Percentiles rank a stretch among this genome's conserved stretches.
Evolutionary conservation across 306 rosid genomes (phyloP).

Genomic region (Prunus padus): DNA sequence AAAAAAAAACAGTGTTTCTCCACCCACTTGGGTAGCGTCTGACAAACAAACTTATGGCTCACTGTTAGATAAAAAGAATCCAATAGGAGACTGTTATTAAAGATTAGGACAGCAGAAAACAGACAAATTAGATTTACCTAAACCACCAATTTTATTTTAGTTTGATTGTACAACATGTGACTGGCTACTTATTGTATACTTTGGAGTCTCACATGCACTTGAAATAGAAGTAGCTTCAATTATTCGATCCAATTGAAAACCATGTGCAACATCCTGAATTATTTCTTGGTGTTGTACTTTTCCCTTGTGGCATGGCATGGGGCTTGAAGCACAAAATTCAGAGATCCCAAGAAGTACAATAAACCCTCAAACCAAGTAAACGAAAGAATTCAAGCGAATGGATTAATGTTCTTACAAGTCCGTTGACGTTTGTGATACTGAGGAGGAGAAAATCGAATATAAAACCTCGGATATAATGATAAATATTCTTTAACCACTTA

Average conservation of each 20-base stretch:
- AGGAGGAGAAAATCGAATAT: neutral
- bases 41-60: neutral
- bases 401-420: too few relatives aligned
- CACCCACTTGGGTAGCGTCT: neutral
- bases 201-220: neutral
- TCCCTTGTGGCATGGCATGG: slow-evolving; percentile 15
- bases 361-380: slow-evolving; percentile 4
- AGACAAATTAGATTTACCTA: slow-evolving; percentile 44
- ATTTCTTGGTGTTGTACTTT: neutral
- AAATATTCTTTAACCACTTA: neutral
- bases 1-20: too few relatives aligned
- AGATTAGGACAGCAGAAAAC: slow-evolving; percentile 22
- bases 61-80: neutral
- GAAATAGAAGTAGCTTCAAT: neutral
- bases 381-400: too few relatives aligned
- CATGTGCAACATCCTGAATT: neutral
- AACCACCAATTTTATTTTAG: slow-evolving; percentile 25
- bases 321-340: slow-evolving; percentile 24
- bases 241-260: slow-evolving; percentile 4
- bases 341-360: slow-evolving; percentile 30
- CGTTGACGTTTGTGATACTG: too few relatives aligned
- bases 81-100: neutral
- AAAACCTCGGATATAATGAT: neutral
- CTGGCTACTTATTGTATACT: neutral
- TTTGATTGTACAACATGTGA: slow-evolving; percentile 7